phyloP scores from a whole-genome alignment of 2,329 filamentous ascomycete species.

The Venturia effusa region DNA sequence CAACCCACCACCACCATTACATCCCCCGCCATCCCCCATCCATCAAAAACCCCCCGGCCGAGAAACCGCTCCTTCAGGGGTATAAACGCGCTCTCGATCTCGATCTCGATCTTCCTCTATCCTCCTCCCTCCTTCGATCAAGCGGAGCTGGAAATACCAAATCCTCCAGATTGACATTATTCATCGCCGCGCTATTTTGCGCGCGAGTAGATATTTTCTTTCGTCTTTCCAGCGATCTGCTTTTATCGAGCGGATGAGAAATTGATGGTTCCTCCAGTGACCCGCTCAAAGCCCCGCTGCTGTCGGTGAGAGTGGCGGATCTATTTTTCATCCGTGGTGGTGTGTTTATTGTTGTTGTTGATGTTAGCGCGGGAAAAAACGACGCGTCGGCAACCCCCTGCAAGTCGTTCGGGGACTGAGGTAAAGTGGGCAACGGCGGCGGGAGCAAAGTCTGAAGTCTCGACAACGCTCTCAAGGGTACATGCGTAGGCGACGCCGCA shows the following conservation, averaged over 20 bases:
- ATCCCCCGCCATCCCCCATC: background rate
- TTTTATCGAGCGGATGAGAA: background rate
- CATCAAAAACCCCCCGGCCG: background rate
- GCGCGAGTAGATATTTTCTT: background rate
- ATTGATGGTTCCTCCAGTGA: background rate
- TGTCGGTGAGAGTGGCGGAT: background rate
- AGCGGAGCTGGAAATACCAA: background rate
- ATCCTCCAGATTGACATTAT: background rate
- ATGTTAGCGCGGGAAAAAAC: no score
- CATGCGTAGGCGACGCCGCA: background rate
- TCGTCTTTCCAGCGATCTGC: background rate
- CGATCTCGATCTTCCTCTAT: background rate
- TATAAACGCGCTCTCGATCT: no score
- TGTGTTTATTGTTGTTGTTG: background rate
- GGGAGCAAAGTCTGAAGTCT: background rate
- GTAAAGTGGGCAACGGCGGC: background rate
- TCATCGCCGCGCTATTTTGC: background rate
- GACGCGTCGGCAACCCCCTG: background rate
- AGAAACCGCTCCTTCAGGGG: background rate
- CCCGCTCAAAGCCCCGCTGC: background rate
- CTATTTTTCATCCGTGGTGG: background rate
- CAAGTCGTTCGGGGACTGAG: background rate
- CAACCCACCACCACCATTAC: background rate
- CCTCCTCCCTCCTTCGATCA: background rate
- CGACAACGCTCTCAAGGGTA: background rate